Percentiles rank a stretch among this genome's conserved stretches.
These are phyloP conservation scores for Nemania bipapillata DNA, from an alignment of 2,329 filamentous ascomycete species.

Conservation along the genomic window DNA sequence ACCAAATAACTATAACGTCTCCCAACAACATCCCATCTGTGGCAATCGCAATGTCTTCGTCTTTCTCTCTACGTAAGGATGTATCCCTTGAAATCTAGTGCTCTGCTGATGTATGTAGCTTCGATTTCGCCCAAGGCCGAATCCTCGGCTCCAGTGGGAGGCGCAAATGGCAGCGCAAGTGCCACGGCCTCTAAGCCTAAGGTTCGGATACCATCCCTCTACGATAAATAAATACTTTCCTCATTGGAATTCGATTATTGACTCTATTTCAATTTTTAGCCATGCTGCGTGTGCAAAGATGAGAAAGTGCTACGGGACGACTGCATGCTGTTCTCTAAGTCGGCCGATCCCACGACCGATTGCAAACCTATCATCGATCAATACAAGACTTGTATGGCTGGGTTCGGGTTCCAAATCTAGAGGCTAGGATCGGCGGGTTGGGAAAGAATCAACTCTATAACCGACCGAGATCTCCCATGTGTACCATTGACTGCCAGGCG, in stretches of 20 bases:
- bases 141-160: conserved; percentile 39
- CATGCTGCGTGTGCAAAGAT: conserved; percentile 96
- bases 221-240: neutral
- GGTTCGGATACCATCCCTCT: conserved; percentile 37
- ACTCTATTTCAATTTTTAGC: conserved; percentile 63
- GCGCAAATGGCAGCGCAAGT: conserved; percentile 36
- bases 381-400: conserved; percentile 92
- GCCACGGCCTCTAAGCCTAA: conserved; percentile 50
- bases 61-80: conserved; percentile 42
- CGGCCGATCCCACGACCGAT: conserved; percentile 82
- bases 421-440: neutral
- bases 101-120: conserved; percentile 43
- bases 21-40: conserved; percentile 1
- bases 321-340: conserved; percentile 96
- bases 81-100: neutral
- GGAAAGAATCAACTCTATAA: neutral
- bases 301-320: conserved; percentile 94
- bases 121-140: conserved; percentile 46
- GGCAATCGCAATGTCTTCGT: conserved; percentile 39
- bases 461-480: conserved; percentile 9
- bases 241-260: neutral
- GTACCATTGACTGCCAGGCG: conserved; percentile 18
- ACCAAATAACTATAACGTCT: conserved; percentile 24
- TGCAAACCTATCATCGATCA: conserved; percentile 84
- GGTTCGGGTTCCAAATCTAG: conserved; percentile 84